Conservation (phyloP, 2,329 filamentous ascomycete genomes). For the Septoria petroselini region DNA sequence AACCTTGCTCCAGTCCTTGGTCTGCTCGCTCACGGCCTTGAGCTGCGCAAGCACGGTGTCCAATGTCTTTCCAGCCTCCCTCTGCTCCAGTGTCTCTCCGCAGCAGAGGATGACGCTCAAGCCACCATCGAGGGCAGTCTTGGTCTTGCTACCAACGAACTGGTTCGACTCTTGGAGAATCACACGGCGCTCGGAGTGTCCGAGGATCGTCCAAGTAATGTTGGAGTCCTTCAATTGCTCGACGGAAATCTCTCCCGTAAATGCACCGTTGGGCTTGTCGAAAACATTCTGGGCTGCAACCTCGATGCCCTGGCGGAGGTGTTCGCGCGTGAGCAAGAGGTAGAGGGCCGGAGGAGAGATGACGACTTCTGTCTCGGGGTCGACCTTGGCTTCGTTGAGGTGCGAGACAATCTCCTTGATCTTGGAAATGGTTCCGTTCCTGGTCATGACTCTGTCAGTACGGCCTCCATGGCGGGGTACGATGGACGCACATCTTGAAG, state of each 20-base stretch:
- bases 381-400: slow-evolving; percentile 81
- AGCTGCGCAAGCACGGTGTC: slow-evolving; percentile 83
- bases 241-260: slow-evolving; percentile 94
- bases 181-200: slow-evolving; percentile 91
- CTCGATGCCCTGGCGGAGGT: slow-evolving; percentile 70
- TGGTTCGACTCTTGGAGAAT: slow-evolving; percentile 81
- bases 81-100: slow-evolving; percentile 90
- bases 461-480: slow-evolving; percentile 21
- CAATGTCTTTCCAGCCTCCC: slow-evolving; percentile 81
- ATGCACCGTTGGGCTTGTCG: slow-evolving; percentile 84
- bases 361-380: slow-evolving; percentile 83
- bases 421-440: slow-evolving; percentile 71
- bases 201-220: slow-evolving; percentile 86
- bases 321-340: slow-evolving; percentile 79
- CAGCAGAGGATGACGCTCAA: slow-evolving; percentile 94
- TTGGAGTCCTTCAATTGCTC: slow-evolving; percentile 84
- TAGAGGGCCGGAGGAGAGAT: slow-evolving; percentile 88
- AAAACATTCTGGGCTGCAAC: slow-evolving; percentile 96
- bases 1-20: slow-evolving; percentile 86
- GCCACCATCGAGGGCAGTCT: slow-evolving; percentile 82
- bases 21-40: slow-evolving; percentile 72
- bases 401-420: slow-evolving; percentile 81
- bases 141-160: slow-evolving; percentile 89
- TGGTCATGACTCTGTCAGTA: slow-evolving; percentile 41
- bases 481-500: slow-evolving; percentile 85